Base-by-base conservation (phyloP, 1,284 basidiomycete genomes). In the Thelephora terrestris region DNA sequence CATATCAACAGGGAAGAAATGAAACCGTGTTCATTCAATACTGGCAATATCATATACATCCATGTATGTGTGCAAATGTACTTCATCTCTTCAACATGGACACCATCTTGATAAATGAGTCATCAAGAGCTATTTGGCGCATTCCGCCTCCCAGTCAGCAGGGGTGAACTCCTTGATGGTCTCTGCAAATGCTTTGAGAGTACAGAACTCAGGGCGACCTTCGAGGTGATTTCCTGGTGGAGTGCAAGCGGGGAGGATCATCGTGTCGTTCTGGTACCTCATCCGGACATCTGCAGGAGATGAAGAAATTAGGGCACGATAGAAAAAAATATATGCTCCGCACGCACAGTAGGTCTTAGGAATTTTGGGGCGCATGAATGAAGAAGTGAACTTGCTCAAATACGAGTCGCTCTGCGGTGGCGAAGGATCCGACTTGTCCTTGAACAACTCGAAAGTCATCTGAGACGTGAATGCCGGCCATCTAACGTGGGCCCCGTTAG, bases 171-270 rank as follows among this genome's bases (percentile, higher is more conserved):
- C 77, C 55, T 68, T 69, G 7, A 85, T 75, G 14, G 79, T 71
- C 42, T 72, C 71, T 47, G 68, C 64, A 64, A 91, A 91, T 10
- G 82, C 82, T 6, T 70, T 65, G 32, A 91, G 67, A 4, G 81
- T 81, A 64, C 88, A 91, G 57, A 90, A 79, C 58, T 90, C 87
- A 0, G 86, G 86, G 7, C 70, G 71, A 1, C 85, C 86, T 2
- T 76, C 67, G 7, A 85, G 68, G 56, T 91, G 88, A 50, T 85
- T 75, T 3, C 81, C 84, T 47, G 75, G 66, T 1, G 72, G 72
- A 1, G 79, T 75, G 55, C 88, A 91, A 5, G 79, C 58, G 0
- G 88, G 86, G 5, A 91, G 66, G 1, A 66, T 50, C 62, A 90
- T 66, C 53, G 75, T 76, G 49, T 73, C 70, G 66, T 88, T 86